Conservation (phyloP, 768 basidiomycete species). For the Hydnum rufescens region DNA sequence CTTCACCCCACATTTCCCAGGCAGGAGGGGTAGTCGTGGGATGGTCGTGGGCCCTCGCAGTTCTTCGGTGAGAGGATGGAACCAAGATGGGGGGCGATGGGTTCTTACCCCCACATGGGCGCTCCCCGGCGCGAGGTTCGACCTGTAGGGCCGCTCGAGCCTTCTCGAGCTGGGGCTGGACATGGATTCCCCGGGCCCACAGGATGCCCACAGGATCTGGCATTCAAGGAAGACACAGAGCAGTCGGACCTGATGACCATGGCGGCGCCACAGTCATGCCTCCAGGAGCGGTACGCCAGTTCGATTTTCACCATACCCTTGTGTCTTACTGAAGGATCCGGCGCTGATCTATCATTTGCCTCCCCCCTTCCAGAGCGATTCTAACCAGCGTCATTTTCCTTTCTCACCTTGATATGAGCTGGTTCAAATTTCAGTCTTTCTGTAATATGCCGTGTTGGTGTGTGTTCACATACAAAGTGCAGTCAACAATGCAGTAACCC, state of each 20-base stretch:
- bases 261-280: slow-evolving; percentile 35
- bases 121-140: slow-evolving; percentile 82
- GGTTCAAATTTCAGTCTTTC: too few species aligned
- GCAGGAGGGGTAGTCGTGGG: slow-evolving; percentile 40
- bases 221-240: slow-evolving; percentile 16
- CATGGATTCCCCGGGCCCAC: slow-evolving; percentile 5
- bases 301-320: too few species aligned
- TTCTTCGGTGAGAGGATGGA: slow-evolving; percentile 40
- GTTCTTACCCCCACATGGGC: slow-evolving; percentile 66
- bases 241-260: neutral
- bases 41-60: slow-evolving; percentile 77
- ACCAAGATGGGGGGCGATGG: slow-evolving; percentile 71
- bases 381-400: too few species aligned
- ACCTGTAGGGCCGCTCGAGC: slow-evolving; percentile 48
- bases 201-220: too few species aligned
- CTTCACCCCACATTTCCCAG: slow-evolving; percentile 35
- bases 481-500: too few species aligned
- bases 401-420: too few species aligned
- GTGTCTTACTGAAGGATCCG: too few species aligned
- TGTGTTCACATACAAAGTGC: too few species aligned
- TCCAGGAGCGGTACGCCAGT: slow-evolving; percentile 33
- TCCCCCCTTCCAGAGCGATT: too few species aligned
- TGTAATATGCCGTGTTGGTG: too few species aligned
- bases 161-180: neutral
- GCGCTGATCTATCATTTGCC: too few species aligned